A percentile compares a stretch with the other conserved stretches of the same genome.
Evolutionary conservation across 257 asterid genomes (phyloP).

Genomic region (Solanum corneliomulleri): DNA sequence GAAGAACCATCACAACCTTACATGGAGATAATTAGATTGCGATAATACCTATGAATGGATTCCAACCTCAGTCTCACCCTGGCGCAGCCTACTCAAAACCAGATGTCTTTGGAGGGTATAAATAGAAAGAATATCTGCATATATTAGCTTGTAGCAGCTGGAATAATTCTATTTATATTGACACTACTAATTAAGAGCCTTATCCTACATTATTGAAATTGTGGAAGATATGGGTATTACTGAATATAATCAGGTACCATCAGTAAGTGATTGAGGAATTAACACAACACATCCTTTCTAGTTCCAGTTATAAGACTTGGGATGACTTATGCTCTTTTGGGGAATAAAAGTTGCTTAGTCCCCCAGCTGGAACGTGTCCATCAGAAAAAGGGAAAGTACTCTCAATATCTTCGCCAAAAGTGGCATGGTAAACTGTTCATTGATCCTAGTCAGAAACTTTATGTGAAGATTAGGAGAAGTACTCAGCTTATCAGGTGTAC

Average conservation of each 20-base stretch:
- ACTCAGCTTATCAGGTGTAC: neutral
- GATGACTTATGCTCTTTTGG: neutral
- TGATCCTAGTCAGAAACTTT: neutral
- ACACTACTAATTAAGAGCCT: neutral
- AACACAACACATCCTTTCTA: neutral
- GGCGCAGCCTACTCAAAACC: neutral
- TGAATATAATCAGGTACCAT: neutral
- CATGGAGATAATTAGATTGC: neutral
- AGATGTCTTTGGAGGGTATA: neutral
- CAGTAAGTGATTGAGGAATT: neutral
- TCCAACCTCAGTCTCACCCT: neutral
- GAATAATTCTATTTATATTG: neutral
- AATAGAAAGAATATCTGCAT: neutral
- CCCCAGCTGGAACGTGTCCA: neutral
- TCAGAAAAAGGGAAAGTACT: neutral
- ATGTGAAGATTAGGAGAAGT: neutral
- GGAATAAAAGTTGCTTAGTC: neutral
- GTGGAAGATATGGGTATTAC: neutral
- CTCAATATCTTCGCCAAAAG: neutral
- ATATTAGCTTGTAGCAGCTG: neutral
- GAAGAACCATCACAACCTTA: neutral
- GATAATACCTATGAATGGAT: neutral
- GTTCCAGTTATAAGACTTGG: neutral
- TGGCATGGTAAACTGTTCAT: neutral
- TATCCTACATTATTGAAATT: neutral